Base-by-base conservation (phyloP, 2,329 filamentous ascomycete genomes). In the Aureobasidium subglaciale region DNA sequence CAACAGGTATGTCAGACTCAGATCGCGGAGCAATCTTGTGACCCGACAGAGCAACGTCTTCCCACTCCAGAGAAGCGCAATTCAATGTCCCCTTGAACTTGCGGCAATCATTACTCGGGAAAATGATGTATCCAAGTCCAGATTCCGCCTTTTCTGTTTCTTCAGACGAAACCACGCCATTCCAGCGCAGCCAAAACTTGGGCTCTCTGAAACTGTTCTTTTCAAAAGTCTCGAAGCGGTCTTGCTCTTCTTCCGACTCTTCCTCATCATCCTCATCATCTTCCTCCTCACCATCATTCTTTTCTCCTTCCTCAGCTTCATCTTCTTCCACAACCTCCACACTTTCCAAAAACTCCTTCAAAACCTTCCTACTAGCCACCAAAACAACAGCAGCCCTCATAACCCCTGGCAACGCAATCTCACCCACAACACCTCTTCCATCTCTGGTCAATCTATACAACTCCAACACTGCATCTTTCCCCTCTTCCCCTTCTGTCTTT, bases 21-120 rank as follows among this genome's bases (percentile, higher is more conserved):
- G 46, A 50, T 5, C 46, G 25, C 6, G 32, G 22, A 13, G 30
- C 34, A 27, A 37, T 50, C 46, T 50, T 50, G 53, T 71, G 0
- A 7, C 49, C 49, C n/a, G 35, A 41, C 6, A 53, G 25, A 22
- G 35, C 18, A 7, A 53, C 49, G 24, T 53, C 38, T 20, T 42
- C 42, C 49, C 49, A 53, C 32, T 42, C 37, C 4, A 53, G 27
- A 5, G 49, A 11, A 42, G 35, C 49, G 42, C 35, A 41, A 15
- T 32, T 41, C 20, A 53, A 9, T 11, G 49, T 53, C n/a, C 35
- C 49, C 8, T 53, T 42, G 37, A 53, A 53, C 18, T 53, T 41
- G 25, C 29, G 25, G 25, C 49, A 53, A 10, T 42, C 35, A 11
- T 53, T 53, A 13, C 49, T 53, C 11, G 25, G 29, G 4, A 41